Conservation (phyloP, 345 rosid genomes). For the Jatropha curcas region DNA sequence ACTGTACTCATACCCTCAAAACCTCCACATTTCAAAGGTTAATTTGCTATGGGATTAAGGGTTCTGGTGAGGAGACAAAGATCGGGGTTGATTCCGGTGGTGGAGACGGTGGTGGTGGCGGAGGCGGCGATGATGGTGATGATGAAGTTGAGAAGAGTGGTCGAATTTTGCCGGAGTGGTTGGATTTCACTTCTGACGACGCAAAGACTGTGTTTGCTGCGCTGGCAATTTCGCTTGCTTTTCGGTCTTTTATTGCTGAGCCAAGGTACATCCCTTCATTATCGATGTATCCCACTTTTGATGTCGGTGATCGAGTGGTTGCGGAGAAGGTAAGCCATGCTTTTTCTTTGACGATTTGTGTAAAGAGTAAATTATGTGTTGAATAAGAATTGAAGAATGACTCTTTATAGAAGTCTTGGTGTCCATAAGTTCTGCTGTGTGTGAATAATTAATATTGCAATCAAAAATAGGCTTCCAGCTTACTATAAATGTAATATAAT, state of each 20-base stretch:
- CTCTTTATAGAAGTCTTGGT: too few relatives aligned
- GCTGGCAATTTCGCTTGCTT: conserved; percentile 70
- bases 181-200: conserved; percentile 67
- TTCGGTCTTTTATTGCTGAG: conserved; percentile 83
- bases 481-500: not conserved
- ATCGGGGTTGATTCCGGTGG: conserved; percentile 37
- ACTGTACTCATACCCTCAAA: conserved; percentile 15
- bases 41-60: conserved; percentile 46
- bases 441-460: too few relatives aligned
- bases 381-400: too few relatives aligned
- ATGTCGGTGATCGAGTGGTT: conserved; percentile 89
- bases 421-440: too few relatives aligned
- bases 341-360: conserved; percentile 4
- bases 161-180: conserved; percentile 79
- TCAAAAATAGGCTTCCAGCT: not conserved
- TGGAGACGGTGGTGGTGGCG: conserved; percentile 42
- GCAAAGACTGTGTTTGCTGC: conserved; percentile 82
- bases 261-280: conserved; percentile 94
- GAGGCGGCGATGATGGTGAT: conserved; percentile 46
- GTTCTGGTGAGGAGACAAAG: conserved; percentile 51
- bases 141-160: conserved; percentile 42
- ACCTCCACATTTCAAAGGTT: conserved; percentile 19
- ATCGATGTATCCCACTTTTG: conserved; percentile 99
- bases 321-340: conserved; percentile 74
- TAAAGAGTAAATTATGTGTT: not conserved